phyloP scores from a whole-genome alignment of 805 yeast genomes.

The Cyberlindnera xylosilytica region DNA sequence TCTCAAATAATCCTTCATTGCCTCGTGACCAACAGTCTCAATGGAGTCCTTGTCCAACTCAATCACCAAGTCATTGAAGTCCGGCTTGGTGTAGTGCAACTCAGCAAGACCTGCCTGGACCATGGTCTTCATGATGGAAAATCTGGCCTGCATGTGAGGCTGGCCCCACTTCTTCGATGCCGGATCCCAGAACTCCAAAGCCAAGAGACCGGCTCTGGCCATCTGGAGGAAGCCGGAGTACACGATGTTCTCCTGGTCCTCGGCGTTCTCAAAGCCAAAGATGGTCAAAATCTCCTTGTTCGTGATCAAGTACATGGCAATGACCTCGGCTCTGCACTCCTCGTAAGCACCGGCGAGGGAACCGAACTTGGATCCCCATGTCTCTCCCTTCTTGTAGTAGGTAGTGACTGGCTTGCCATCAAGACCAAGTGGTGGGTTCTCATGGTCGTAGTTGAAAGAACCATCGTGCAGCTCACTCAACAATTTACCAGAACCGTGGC shows the following conservation, averaged over 20 bases:
- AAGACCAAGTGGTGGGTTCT: slow-evolving; percentile 57
- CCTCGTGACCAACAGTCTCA: slow-evolving; percentile 64
- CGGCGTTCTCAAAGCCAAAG: slow-evolving; percentile 59
- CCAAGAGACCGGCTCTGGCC: slow-evolving; percentile 86
- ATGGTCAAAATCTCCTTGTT: slow-evolving; percentile 65
- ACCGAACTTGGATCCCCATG: slow-evolving; percentile 89
- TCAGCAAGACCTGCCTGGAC: slow-evolving; percentile 60
- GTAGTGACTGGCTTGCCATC: slow-evolving; percentile 62
- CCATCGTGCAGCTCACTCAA: slow-evolving; percentile 59
- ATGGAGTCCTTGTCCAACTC: slow-evolving; percentile 61
- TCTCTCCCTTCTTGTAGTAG: slow-evolving; percentile 75
- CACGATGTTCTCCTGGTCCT: slow-evolving; percentile 61
- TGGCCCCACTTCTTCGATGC: slow-evolving; percentile 84
- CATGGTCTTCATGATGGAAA: slow-evolving; percentile 75
- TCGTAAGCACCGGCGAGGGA: slow-evolving; percentile 82
- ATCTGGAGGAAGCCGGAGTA: slow-evolving; percentile 71
- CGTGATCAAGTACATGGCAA: slow-evolving; percentile 76
- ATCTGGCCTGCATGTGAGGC: slow-evolving; percentile 92
- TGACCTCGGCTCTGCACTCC: slow-evolving; percentile 91
- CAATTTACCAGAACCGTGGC: slow-evolving; percentile 89
- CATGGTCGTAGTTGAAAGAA: slow-evolving; percentile 66
- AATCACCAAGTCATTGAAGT: slow-evolving; percentile 57
- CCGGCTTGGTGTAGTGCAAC: slow-evolving; percentile 42
- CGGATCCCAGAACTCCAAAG: slow-evolving; percentile 88
- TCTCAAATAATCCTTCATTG: slow-evolving; percentile 66